Conservation (phyloP, 257 asterid genomes). For the Salvia rosmarinus region DNA sequence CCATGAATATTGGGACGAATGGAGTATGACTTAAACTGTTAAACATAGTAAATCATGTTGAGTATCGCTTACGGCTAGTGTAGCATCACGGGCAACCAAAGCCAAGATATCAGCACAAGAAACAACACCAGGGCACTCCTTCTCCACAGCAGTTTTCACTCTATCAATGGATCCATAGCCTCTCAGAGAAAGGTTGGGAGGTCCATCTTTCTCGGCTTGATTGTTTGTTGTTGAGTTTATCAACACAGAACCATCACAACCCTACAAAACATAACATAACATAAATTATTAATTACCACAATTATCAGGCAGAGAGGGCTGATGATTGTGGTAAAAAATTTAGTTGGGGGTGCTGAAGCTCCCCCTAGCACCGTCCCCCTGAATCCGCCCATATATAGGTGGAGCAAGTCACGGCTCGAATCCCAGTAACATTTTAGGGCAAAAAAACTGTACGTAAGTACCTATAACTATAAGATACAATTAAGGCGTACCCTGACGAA, state of each 20-base stretch:
- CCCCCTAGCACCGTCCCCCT: no score
- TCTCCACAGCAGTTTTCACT: conserved; percentile 57
- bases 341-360: no score
- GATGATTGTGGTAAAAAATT: no score
- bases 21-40: no score
- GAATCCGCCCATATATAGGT: no score
- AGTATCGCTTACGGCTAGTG: conserved; percentile 34
- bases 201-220: conserved; percentile 53
- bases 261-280: conserved; percentile 39
- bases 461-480: neutral
- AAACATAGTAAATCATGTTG: no score
- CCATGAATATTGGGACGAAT: no score
- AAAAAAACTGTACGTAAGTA: no score
- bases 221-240: conserved; percentile 49
- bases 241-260: conserved; percentile 70
- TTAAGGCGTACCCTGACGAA: conserved; percentile 57
- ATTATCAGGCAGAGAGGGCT: no score
- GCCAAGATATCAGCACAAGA: conserved; percentile 81
- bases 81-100: conserved; percentile 61
- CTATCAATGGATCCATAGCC: conserved; percentile 59
- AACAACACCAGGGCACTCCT: conserved; percentile 63
- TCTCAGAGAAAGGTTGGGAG: conserved; percentile 55
- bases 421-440: no score
- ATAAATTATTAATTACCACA: neutral
- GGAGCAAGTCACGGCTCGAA: neutral